Base-by-base conservation (phyloP, 2,329 filamentous ascomycete species). In the Dothistroma septosporum region DNA sequence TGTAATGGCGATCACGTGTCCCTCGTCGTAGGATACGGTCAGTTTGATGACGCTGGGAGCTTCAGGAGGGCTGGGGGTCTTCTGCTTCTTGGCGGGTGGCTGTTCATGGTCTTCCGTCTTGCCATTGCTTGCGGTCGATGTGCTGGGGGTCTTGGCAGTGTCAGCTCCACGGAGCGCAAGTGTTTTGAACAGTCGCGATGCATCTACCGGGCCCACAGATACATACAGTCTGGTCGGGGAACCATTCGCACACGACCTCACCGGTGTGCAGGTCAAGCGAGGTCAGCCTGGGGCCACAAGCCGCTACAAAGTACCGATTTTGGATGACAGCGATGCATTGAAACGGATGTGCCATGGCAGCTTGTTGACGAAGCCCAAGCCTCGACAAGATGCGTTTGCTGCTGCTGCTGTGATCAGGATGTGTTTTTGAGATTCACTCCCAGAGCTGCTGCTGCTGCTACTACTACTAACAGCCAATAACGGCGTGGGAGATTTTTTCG, bases 1-100 rank as follows among this genome's bases (percentile, higher is more conserved):
- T 9, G 92, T 96, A 32, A 95, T 85, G 22, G 86, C 89, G 47
- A 96, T 79, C 21, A 95, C 74, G 76, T 96, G 80, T 47, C 83
- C 80, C 14, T 87, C 85, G 66, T 89, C 81, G 14, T 79, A 74
- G 0, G 91, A 88, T 31, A 83, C 77, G 22, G 83, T 79, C 65
- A 97, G 73, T 64, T 88, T 84, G 61, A 87, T 88, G 58, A 97
- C 83, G 69, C 88, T 86, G 5, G 87, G 83, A 61, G 79, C 74
- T 31, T 70, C 68, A 1, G 57, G 57, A 35, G 50, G 47, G 50
- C 75, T 75, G 53, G 24, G 53, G 6, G 64, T 69, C 63, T 70
- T 73, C 48, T 71, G 68, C 62, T 70, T 32, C 10, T 53, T 53
- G 11, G 19, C 10, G 0, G 47, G 8, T 21, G 47, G 47, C 16